Conservation (phyloP, 2,329 filamentous ascomycete genomes). For the Calonectria pauciramosa region DNA sequence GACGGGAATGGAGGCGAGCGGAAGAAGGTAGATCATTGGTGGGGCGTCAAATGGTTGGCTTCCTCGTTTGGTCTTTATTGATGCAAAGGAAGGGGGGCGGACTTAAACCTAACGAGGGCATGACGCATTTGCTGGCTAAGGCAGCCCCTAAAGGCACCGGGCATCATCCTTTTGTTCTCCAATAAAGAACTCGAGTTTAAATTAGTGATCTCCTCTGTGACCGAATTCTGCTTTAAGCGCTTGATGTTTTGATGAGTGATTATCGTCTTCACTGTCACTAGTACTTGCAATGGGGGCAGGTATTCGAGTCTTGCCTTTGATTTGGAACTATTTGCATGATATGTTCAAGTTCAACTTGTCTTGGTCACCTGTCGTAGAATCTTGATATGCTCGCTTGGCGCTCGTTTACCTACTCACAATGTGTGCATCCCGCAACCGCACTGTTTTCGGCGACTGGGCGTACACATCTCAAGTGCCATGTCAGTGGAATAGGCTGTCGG, state of each 20-base stretch:
- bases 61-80: conserved; percentile 61
- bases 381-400: not conserved
- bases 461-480: not conserved
- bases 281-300: not conserved
- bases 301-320: not conserved
- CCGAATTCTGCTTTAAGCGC: not conserved
- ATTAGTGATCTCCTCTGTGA: conserved; percentile 31
- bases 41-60: conserved; percentile 62
- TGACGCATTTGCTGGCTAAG: conserved; percentile 55
- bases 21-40: conserved; percentile 59
- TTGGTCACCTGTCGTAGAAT: not conserved
- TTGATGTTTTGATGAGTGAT: not conserved
- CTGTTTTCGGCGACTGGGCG: not conserved
- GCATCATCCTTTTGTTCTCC: conserved; percentile 57
- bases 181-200: conserved; percentile 54
- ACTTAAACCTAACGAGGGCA: conserved; percentile 53
- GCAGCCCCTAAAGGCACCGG: conserved; percentile 55
- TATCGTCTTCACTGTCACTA: not conserved
- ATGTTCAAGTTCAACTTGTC: not conserved
- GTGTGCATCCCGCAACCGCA: not conserved
- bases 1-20: conserved; percentile 43
- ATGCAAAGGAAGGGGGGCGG: conserved; percentile 54
- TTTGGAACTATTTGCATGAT: not conserved
- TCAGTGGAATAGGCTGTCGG: not conserved
- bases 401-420: not conserved